Conservation (phyloP, 805 yeast genomes). For the Candida caryicola region DNA sequence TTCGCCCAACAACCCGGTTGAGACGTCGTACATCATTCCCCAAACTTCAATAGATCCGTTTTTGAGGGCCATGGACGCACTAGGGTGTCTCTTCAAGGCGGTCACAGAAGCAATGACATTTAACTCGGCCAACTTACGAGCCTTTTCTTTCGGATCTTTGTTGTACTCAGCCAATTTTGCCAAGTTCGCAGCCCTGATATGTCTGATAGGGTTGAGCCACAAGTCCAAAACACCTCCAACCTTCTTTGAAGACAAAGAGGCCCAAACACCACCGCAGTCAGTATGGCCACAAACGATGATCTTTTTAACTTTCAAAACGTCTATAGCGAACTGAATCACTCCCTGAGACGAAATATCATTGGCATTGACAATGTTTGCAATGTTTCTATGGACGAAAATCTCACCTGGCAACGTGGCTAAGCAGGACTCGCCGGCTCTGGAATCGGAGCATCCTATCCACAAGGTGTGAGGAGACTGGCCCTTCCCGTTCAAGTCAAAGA, state of each 20-base stretch:
- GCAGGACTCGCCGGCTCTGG: constrained; percentile 80
- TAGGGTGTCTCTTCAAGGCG: constrained; percentile 61
- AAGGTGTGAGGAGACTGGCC: constrained; percentile 93
- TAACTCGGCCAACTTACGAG: constrained; percentile 66
- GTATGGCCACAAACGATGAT: constrained; percentile 91
- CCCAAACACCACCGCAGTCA: constrained; percentile 92
- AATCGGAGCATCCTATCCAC: constrained; percentile 94
- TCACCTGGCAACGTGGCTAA: constrained; percentile 86
- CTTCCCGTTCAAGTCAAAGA: constrained; percentile 62
- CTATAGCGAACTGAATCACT: constrained; percentile 84
- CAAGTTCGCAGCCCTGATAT: constrained; percentile 60
- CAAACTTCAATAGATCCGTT: constrained; percentile 68
- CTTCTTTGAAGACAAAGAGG: constrained; percentile 62
- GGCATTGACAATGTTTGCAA: constrained; percentile 73
- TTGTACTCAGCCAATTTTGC: constrained; percentile 46
- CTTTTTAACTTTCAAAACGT: constrained; percentile 74
- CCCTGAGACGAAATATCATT: constrained; percentile 73
- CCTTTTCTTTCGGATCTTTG: constrained; percentile 49
- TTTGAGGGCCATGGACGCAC: constrained; percentile 63
- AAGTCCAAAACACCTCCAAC: constrained; percentile 69
- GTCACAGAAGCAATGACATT: constrained; percentile 73
- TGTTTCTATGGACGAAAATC: constrained; percentile 82
- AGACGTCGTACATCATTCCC: constrained; percentile 84
- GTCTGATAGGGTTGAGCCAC: constrained; percentile 69
- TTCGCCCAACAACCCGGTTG: constrained; percentile 58